phyloP scores from a whole-genome alignment of 495 filamentous ascomycete genomes.

The Aspergillus incahuasiensis region DNA sequence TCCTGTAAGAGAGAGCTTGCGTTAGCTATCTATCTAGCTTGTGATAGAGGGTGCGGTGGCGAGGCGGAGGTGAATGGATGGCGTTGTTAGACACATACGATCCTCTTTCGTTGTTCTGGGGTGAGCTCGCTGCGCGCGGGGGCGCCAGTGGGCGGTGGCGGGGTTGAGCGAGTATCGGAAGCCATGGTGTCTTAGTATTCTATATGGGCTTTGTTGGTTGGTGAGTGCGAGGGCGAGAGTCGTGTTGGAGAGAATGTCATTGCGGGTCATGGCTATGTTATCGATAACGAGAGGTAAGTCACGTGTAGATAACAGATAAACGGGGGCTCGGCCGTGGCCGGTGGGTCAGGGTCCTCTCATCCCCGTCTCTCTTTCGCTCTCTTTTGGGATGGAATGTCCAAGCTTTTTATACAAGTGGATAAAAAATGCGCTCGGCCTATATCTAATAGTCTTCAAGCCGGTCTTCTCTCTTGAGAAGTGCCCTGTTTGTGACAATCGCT shows the following conservation, averaged over 20 bases:
- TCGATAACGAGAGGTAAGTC: no score
- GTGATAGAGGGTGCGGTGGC: not conserved
- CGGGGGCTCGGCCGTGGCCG: no score
- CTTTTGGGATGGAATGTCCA: no score
- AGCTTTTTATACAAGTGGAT: no score
- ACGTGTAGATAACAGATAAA: no score
- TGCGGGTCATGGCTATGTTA: not conserved
- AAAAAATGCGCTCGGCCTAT: no score
- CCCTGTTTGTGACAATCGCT: no score
- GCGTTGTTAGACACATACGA: no score
- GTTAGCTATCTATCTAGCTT: not conserved
- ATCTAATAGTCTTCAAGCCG: no score
- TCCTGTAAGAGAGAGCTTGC: slow-evolving; percentile 52
- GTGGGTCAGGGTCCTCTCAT: no score
- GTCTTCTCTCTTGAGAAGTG: no score
- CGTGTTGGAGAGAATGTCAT: not conserved
- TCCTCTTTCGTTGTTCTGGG: not conserved
- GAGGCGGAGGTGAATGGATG: not conserved
- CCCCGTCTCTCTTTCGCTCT: no score
- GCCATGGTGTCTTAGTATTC: not conserved
- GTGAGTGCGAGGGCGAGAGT: not conserved
- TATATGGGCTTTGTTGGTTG: not conserved
- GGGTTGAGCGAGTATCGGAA: not conserved
- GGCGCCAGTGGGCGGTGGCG: not conserved
- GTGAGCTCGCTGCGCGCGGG: not conserved